phyloP scores from a whole-genome alignment of 345 rosid genomes.

The Linum usitatissimum region DNA sequence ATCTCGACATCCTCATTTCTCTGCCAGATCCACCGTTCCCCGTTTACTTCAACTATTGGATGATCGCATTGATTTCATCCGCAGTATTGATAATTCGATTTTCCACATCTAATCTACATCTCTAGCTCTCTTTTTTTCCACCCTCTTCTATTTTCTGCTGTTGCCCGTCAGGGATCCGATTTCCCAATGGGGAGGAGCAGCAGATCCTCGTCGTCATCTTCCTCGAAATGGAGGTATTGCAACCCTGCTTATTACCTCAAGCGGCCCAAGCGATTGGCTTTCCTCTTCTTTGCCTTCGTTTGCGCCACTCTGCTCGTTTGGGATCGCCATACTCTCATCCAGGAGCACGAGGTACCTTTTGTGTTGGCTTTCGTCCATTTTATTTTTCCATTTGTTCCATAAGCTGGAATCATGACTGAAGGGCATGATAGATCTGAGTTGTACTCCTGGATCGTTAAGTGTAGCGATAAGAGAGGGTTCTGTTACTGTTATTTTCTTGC shows the following conservation, averaged over 20 bases:
- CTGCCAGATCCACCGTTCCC: neutral
- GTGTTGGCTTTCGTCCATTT: neutral
- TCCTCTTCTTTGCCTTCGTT: constrained; percentile 59
- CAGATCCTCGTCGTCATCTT: constrained; percentile 30
- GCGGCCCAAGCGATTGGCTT: constrained; percentile 63
- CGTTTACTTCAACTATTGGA: neutral
- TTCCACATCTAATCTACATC: neutral
- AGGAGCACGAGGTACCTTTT: constrained; percentile 52
- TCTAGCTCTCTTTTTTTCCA: neutral
- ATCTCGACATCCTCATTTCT: neutral
- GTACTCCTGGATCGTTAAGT: neutral
- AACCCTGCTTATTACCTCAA: constrained; percentile 65
- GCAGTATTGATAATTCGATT: no score
- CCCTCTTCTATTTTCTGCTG: neutral
- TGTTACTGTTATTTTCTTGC: neutral
- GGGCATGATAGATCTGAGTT: neutral
- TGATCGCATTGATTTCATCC: neutral
- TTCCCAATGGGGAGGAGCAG: constrained; percentile 35
- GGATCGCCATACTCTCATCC: constrained; percentile 80
- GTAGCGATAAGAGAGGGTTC: neutral
- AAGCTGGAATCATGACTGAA: neutral
- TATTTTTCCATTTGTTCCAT: neutral
- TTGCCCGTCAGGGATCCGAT: neutral
- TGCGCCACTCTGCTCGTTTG: constrained; percentile 47
- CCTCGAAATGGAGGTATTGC: constrained; percentile 42